phyloP scores from a whole-genome alignment of 2,329 filamentous ascomycete genomes.

The Fusarium miscanthi region DNA sequence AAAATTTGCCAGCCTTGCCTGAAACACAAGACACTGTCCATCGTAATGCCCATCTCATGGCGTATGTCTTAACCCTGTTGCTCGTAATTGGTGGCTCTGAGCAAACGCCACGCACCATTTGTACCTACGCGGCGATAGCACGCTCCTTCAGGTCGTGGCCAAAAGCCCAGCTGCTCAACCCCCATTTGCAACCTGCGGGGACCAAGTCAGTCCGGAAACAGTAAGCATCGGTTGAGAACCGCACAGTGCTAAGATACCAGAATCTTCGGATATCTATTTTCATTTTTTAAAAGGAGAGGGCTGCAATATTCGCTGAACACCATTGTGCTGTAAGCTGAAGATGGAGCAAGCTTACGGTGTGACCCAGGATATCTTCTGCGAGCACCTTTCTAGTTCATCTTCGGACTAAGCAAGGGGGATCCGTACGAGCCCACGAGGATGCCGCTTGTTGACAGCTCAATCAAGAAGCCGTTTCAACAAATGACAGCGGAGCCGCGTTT shows the following conservation, averaged over 20 bases:
- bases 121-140: slow-evolving; percentile 11
- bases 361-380: background rate
- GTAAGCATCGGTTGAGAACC: background rate
- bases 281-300: background rate
- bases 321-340: background rate
- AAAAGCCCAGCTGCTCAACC: slow-evolving; percentile 6
- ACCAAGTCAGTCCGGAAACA: slow-evolving; percentile 1
- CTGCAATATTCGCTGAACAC: background rate
- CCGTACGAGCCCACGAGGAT: slow-evolving; percentile 15
- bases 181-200: background rate
- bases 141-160: slow-evolving; percentile 10
- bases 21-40: slow-evolving; percentile 40
- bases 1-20: slow-evolving; percentile 27
- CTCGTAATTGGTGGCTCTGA: slow-evolving; percentile 9
- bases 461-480: slow-evolving; percentile 25
- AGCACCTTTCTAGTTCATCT: background rate
- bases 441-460: slow-evolving; percentile 31
- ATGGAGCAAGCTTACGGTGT: background rate
- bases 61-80: slow-evolving; percentile 12
- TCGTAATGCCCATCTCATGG: slow-evolving; percentile 29
- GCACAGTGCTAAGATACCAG: slow-evolving; percentile 18
- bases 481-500: slow-evolving; percentile 11
- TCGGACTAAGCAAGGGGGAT: slow-evolving; percentile 15
- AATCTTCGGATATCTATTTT: background rate
- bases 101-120: slow-evolving; percentile 8